Evolutionary conservation across 495 filamentous ascomycete species (phyloP), one percentile per base, ranked within the genome.

Genomic region (Parathielavia hyrcaniae): DNA sequence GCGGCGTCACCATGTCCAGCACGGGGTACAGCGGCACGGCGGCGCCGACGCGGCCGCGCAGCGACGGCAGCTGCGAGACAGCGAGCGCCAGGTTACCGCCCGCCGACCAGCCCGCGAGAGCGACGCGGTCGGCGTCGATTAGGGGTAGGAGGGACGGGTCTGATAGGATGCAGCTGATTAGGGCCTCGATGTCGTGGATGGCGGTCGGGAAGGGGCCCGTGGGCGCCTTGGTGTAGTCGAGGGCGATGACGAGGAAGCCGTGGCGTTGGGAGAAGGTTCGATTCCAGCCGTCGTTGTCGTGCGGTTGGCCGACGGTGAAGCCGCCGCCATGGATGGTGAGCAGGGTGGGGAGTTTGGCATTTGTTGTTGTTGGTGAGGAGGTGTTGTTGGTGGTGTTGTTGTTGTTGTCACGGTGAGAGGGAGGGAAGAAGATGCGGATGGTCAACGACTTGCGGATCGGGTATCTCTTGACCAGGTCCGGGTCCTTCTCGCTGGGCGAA

Each of bases 261-360:
- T 72, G 60, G 45, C 59, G 59, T 14, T 46, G 53, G 23, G 71
- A 65, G 46, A 74, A 76, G 46, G 57, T 36, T 11, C 48, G 50
- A 59, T 75, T 76, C 72, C 72, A 75, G 9, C 13, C 49, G 61
- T 76, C 73, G 58, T 71, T 69, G 59, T 76, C 67, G 23, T 50
- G 47, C 6, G 67, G 26, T 2, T 36, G 8, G 50, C 74, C 72
- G 22, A 75, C 6, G 39, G 67, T 66, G 59, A 75, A 77, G 14
- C 71, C 74, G 48, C 74, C 73, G 58, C 74, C 73, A 57, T 75
- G 72, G 61, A 71, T 68, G 44, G 64, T 70, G 16, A 73, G 68
- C 22, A 75, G 22, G 8, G 69, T 69, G 0, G 73, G 69, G 5
- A 75, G 68, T 39, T 55, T 53, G 44, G 67, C 40, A 5, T 60